phyloP scores from a whole-genome alignment of 768 basidiomycete species.

The Ephemerocybe angulata region DNA sequence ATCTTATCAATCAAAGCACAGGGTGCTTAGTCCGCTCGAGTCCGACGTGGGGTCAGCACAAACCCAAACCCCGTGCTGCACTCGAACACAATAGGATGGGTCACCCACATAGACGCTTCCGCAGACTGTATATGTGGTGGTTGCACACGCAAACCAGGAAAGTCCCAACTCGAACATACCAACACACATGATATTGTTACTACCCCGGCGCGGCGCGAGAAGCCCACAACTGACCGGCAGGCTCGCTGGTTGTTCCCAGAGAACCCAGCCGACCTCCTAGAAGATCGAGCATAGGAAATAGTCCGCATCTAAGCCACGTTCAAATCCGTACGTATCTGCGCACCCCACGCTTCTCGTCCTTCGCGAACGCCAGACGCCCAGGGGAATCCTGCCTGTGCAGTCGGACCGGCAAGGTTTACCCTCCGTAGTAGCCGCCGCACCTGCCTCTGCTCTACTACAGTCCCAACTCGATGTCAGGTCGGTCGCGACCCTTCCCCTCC shows the following conservation, averaged over 20 bases:
- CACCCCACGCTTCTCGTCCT: not conserved
- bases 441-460: not conserved
- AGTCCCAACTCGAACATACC: too few species aligned
- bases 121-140: too few species aligned
- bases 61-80: not conserved
- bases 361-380: not conserved
- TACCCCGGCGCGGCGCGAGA: too few species aligned
- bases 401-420: conserved; percentile 2
- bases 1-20: not conserved
- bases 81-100: too few species aligned
- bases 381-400: not conserved
- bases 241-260: too few species aligned
- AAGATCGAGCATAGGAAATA: conserved; percentile 2
- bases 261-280: not conserved
- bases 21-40: not conserved
- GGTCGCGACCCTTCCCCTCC: too few species aligned
- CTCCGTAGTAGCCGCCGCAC: not conserved
- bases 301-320: not conserved
- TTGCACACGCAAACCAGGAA: too few species aligned
- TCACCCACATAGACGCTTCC: too few species aligned
- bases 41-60: not conserved
- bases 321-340: not conserved
- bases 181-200: too few species aligned
- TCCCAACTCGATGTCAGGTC: too few species aligned
- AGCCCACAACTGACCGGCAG: too few species aligned